phyloP scores from a whole-genome alignment of 495 filamentous ascomycete species.

The Saxophila tyrrhenica region DNA sequence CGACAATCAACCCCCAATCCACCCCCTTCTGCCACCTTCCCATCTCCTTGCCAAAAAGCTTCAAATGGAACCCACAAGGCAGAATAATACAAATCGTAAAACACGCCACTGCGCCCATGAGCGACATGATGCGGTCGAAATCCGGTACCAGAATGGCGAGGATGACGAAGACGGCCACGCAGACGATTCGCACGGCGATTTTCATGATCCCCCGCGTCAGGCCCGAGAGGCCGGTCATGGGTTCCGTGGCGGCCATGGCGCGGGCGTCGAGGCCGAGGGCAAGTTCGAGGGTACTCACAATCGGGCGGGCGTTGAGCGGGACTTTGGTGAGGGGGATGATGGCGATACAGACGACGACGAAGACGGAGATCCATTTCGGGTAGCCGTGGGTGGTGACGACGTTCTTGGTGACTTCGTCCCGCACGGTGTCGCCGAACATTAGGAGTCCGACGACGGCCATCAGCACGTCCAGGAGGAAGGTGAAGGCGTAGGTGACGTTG shows the following conservation, averaged over 20 bases:
- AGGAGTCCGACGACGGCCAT: constrained; percentile 75
- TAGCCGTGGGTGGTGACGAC: constrained; percentile 63
- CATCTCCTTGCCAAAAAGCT: constrained; percentile 79
- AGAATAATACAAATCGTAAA: constrained; percentile 85
- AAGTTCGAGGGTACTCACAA: constrained; percentile 74
- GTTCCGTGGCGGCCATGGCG: constrained; percentile 33
- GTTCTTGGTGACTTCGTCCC: constrained; percentile 84
- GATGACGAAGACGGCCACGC: constrained; percentile 48
- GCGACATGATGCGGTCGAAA: constrained; percentile 90
- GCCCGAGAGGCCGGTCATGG: constrained; percentile 42
- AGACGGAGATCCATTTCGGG: constrained; percentile 58
- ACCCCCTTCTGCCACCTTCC: constrained; percentile 49
- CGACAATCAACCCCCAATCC: constrained; percentile 56
- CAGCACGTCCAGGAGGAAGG: constrained; percentile 64
- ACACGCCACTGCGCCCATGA: constrained; percentile 82
- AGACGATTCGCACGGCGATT: constrained; percentile 47
- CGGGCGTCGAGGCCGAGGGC: constrained; percentile 58
- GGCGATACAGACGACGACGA: constrained; percentile 73
- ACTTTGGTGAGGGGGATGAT: constrained; percentile 94
- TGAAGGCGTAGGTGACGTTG: constrained; percentile 60
- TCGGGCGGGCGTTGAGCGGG: constrained; percentile 80
- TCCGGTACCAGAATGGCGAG: constrained; percentile 71
- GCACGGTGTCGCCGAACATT: constrained; percentile 85
- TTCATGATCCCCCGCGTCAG: constrained; percentile 49
- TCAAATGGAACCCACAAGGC: constrained; percentile 81